Base-by-base conservation (phyloP, 257 asterid genomes). In the Nicotiana tomentosiformis region DNA sequence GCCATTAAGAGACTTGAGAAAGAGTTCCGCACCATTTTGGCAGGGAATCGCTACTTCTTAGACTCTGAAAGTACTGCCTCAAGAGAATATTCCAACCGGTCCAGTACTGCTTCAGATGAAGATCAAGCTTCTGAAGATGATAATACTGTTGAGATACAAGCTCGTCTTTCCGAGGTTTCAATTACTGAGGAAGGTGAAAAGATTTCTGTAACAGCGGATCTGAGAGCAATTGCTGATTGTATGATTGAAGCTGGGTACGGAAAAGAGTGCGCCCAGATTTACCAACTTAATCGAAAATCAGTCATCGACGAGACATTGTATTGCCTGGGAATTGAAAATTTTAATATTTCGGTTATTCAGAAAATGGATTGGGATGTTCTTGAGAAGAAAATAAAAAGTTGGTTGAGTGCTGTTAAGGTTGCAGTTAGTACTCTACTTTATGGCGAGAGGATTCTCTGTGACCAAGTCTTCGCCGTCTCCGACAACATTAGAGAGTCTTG, bases 281-380 rank as follows among this genome's bases (percentile, higher is more conserved):
- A 95, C 88, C 87, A 88, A 55, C 77, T 91, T 53, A 84, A 88
- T 33, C 86, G 99, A 16, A 91, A 86, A 84, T 95, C 99, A 37
- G 89, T 93, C 0, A 81, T 93, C 10, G 98, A 95, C 39, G 99
- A 95, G 90, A 77, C 93, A 49, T n/a, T 95, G 61, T 89, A 92
- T 66, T 84, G 86, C 66, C 76, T 95, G 37, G 97, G 95, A 56
- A 89, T 95, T 46, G 94, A 93, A 65, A 91, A 88, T 32, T 33
- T 87, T 77, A 89, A 70, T 68, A 62, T 26, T 5, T 84, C 93
- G 4, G 91, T 91, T 78, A 86, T 95, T 85, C 97, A 90, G 85
- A 95, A 93, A 53, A 86, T 91, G 91, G 96, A 90, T 0, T 95
- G 99, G 99, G 82, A 88, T 2, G 83, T 62, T 68, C 80, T 92